Evolutionary conservation across 257 asterid genomes (phyloP).

Genomic region (Perilla frutescens): DNA sequence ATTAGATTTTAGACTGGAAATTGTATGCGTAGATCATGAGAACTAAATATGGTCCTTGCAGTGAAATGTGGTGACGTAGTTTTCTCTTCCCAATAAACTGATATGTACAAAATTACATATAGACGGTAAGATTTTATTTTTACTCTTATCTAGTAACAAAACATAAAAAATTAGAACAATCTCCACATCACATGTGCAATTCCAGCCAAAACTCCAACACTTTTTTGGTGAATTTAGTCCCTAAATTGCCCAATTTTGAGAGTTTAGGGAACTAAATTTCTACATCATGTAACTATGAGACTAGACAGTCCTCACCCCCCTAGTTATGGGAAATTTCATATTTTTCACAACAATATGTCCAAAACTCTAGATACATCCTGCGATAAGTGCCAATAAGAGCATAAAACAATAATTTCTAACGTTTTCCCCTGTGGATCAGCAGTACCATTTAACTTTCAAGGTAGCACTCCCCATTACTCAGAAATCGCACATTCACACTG

Average conservation of each 20-base stretch:
- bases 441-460: not conserved
- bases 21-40: not conserved
- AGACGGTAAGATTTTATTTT: not conserved
- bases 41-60: not conserved
- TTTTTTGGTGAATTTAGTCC: not conserved
- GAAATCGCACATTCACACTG: not conserved
- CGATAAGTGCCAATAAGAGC: not conserved
- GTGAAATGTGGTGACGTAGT: no score
- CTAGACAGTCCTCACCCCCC: no score
- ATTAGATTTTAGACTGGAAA: not conserved
- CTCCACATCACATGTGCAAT: not conserved
- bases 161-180: not conserved
- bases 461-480: not conserved
- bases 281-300: not conserved
- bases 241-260: not conserved
- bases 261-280: not conserved
- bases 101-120: not conserved
- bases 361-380: not conserved
- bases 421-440: not conserved
- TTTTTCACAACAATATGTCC: no score
- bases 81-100: not conserved
- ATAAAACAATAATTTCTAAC: not conserved
- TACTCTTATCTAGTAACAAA: not conserved
- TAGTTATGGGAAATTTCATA: no score
- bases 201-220: no score